phyloP scores from a whole-genome alignment of 768 basidiomycete genomes.

The Suillus bovinus region DNA sequence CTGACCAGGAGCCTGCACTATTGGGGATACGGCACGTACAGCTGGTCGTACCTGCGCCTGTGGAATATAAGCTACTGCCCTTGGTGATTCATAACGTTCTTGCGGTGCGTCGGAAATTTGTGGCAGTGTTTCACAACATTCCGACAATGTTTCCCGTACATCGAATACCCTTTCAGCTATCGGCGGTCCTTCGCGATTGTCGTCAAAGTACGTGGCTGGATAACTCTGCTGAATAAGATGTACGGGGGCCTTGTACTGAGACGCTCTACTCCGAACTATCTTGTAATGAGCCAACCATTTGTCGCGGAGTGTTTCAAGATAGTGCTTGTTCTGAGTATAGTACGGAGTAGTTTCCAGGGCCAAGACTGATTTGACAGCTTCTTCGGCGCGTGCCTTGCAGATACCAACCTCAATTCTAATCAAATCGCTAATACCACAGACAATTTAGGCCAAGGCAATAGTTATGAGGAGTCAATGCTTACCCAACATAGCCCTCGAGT shows the following conservation, averaged over 20 bases:
- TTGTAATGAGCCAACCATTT: slow-evolving; percentile 21
- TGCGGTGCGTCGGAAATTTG: too few species aligned
- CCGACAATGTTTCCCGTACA: too few species aligned
- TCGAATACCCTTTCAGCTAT: too few species aligned
- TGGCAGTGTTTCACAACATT: too few species aligned
- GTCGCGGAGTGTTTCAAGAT: slow-evolving; percentile 11
- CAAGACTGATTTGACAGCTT: slow-evolving; percentile 36
- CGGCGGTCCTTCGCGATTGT: too few species aligned
- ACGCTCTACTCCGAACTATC: slow-evolving; percentile 9
- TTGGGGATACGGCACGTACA: too few species aligned
- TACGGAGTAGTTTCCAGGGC: slow-evolving; percentile 39
- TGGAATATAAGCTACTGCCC: too few species aligned
- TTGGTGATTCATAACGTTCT: too few species aligned
- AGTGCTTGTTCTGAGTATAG: slow-evolving; percentile 34
- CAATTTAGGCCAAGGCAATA: slow-evolving; percentile 6
- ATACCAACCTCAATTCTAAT: slow-evolving; percentile 29
- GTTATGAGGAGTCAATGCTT: slow-evolving; percentile 14
- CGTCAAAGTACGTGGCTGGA: too few species aligned
- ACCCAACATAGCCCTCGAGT: slow-evolving; percentile 40
- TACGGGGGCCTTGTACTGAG: background rate
- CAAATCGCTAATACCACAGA: slow-evolving; percentile 23
- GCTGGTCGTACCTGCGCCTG: too few species aligned
- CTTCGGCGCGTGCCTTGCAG: slow-evolving; percentile 23
- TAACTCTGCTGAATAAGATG: too few species aligned
- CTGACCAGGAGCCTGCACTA: too few species aligned